Evolutionary conservation across 2,329 filamentous ascomycete species (phyloP), one percentile per base, ranked within the genome.

Genomic region (Sporothrix humicola): DNA sequence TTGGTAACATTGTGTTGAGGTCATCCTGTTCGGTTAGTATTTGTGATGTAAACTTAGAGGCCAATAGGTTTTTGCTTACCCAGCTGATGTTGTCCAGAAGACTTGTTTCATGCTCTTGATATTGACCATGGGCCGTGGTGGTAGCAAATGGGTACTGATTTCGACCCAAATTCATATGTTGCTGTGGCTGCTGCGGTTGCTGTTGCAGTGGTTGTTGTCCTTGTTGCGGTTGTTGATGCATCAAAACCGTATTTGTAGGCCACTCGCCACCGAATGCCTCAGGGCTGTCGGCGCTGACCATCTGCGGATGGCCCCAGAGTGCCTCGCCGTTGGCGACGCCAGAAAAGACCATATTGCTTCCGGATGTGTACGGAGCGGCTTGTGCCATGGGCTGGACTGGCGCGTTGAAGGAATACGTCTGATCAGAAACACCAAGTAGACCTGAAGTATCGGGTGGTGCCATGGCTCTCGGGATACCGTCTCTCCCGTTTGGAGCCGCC

Each of bases 311-410:
- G 26, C 80, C 80, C 84, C 85, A 87, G 13, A 87, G 78, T 0
- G 82, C 82, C 75, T 87, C 84, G 3, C 85, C 84, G 74, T 86
- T 84, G 4, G 84, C 83, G 0, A 86, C 83, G 7, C 85, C 85
- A 3, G 84, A 82, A 74, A 84, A 87, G 12, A 84, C 83, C 79
- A 83, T 82, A 54, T 77, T 78, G 1, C 13, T 70, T 1, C 42
- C 48, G 6, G 20, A n/a, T 1, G 79, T 77, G 1, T 76, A 76
- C 8, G 37, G 17, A 7, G 61, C 37, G 8, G 26, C 26, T 2
- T 46, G 70, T 17, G 48, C 63, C 2, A 17, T 26, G 0, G 54
- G 63, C 7, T 54, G 69, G 10, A 26, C 20, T 0, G 68, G 69
- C 0, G 26, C 37, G 1, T 37, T 37, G 56, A 72, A 72, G 1